A percentile compares a stretch with the other conserved stretches of the same genome.
phyloP scores from a whole-genome alignment of 2,329 filamentous ascomycete genomes.

The Parafenestella ontariensis region DNA sequence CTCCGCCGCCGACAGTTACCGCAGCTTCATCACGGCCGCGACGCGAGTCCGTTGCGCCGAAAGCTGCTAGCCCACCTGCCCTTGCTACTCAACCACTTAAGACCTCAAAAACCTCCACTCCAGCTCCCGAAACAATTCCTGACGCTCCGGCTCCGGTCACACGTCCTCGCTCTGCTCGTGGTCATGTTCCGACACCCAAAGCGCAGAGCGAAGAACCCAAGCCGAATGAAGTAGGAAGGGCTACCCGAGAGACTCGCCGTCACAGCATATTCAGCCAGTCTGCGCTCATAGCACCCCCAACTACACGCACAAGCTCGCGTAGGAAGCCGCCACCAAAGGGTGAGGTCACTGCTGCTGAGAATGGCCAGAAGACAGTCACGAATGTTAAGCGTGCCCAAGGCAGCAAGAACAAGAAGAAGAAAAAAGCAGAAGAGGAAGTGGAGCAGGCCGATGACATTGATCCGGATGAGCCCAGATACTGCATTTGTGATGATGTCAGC shows the following conservation, averaged over 20 bases:
- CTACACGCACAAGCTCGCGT: conserved; percentile 58
- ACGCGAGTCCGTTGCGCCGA: conserved; percentile 41
- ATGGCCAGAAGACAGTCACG: conserved; percentile 69
- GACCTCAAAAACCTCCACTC: conserved; percentile 25
- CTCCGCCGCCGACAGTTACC: conserved; percentile 27
- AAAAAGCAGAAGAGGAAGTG: conserved; percentile 30
- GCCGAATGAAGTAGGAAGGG: conserved; percentile 45
- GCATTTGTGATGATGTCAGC: conserved; percentile 78
- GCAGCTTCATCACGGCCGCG: conserved; percentile 45
- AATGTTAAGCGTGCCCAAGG: conserved; percentile 71
- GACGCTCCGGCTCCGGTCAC: conserved; percentile 19
- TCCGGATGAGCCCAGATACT: conserved; percentile 78
- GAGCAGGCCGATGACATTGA: conserved; percentile 63
- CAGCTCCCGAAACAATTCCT: conserved; percentile 20
- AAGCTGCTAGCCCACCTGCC: conserved; percentile 31
- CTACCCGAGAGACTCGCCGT: conserved; percentile 51
- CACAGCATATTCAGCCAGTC: conserved; percentile 56
- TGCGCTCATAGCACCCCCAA: conserved; percentile 26
- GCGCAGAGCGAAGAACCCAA: conserved; percentile 59
- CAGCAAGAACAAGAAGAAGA: conserved; percentile 59
- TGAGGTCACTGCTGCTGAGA: conserved; percentile 68
- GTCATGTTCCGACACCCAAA: conserved; percentile 48
- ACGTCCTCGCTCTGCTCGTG: conserved; percentile 50
- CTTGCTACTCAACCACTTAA: conserved; percentile 21
- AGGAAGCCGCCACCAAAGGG: conserved; percentile 76